Evolutionary conservation across 805 yeast species (phyloP), one percentile per base, ranked within the genome.

Genomic region (Metschnikowia cubensis): DNA sequence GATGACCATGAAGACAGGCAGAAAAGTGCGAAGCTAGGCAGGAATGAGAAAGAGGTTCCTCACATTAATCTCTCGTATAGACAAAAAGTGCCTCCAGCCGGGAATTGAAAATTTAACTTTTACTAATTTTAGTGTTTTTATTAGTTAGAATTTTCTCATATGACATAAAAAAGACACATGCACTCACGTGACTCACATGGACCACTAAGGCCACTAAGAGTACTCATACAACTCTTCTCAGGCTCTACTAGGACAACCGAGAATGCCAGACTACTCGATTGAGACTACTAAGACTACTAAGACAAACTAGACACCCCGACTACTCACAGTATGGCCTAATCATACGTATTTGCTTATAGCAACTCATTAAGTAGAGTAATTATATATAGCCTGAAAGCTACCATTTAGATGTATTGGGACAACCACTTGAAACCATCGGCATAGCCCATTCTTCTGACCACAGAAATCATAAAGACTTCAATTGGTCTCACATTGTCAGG

Each of bases 341-440:
- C 17, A 20, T 36, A 36, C 39, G n/a, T 25, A 25, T 21, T 37
- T 37, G 18, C 10, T 15, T 38, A 31, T 21, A 39, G 42, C 42
- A 29, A 29, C 32, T 29, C 34, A 11, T 15, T 10, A 3, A n/a
- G 20, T 39, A 21, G 32, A 38, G 42, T 29, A 6, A 41, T 31
- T 39, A 25, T 39, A 39, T 3, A 39, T n/a, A 39, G 42, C 42
- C 31, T 25, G 7, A 17, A 14, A 17, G 45, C 31, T 15, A 15
- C 13, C 42, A 38, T 39, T 45, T 80, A 92, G 62, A 92, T 92
- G 73, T 87, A 92, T 75, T 94, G 96, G 54, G 97, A 89, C 66
- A 94, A 82, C 98, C 97, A 94, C 80, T 89, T 87, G 82, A 94
- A 90, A 56, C 96, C 99, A 63, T 94, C 98, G 53, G 96, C 96